Base-by-base conservation (phyloP, 2,329 filamentous ascomycete genomes). In the Rugonectria rugulosa region DNA sequence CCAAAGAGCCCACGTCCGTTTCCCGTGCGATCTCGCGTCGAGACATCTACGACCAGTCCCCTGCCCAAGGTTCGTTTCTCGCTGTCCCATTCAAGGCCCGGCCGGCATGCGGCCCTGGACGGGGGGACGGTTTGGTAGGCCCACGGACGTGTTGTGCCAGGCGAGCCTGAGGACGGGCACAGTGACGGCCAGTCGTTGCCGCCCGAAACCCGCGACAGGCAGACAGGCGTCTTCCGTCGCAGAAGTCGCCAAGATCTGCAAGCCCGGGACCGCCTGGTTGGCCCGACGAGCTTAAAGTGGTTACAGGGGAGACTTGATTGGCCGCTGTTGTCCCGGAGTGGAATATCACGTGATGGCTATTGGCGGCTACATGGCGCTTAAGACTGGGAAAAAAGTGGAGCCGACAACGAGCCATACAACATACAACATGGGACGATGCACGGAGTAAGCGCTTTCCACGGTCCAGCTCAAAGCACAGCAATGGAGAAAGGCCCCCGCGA, bases 401-500 rank as follows among this genome's bases (percentile, higher is more conserved):
- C n/a, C n/a, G n/a, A n/a, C 34, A 55, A 53, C 60, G 37, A 61
- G 60, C 65, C 65, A 67, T 48, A 67, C 63, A 67, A 47, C 27
- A 51, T 52, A 52, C 57, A 36, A 53, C n/a, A n/a, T n/a, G n/a
- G n/a, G n/a, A n/a, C n/a, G n/a, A n/a, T n/a, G 44, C 21, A 37
- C 15, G 21, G 20, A 14, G n/a, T 32, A 32, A 32, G 29, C 29
- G 29, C 29, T n/a, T n/a, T n/a, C n/a, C n/a, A n/a, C n/a, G n/a
- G n/a, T n/a, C n/a, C n/a, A n/a, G n/a, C n/a, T n/a, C n/a, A n/a
- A n/a, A n/a, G n/a, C n/a, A n/a, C n/a, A n/a, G n/a, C n/a, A n/a
- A n/a, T n/a, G n/a, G n/a, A n/a, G n/a, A n/a, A n/a, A n/a, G n/a
- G n/a, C n/a, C n/a, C n/a, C n/a, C n/a, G n/a, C n/a, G n/a, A n/a